Evolutionary conservation across 495 filamentous ascomycete species (phyloP).

Genomic region (Apodospora peruviana): DNA sequence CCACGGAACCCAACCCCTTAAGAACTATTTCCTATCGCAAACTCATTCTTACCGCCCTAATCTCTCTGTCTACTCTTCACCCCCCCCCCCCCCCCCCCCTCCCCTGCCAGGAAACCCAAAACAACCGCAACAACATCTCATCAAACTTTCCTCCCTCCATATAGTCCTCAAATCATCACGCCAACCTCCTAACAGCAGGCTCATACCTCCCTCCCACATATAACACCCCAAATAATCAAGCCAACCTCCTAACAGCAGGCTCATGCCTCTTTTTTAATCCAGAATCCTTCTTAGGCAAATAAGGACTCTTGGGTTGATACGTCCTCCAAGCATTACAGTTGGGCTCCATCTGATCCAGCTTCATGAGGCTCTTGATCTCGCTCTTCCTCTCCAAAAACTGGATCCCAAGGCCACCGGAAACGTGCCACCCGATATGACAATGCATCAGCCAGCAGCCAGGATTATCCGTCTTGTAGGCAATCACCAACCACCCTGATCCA

Average conservation of each 20-base stretch:
- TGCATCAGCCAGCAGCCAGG: conserved; percentile 42
- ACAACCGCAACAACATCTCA: not conserved
- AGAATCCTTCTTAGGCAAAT: conserved; percentile 17
- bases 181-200: conserved; percentile 3
- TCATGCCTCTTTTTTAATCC: conserved; percentile 2
- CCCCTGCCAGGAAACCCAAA: not conserved
- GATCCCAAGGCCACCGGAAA: conserved; percentile 37
- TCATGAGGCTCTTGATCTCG: conserved; percentile 33
- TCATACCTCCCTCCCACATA: too few relatives aligned
- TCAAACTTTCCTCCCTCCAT: too few relatives aligned
- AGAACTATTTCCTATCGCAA: too few relatives aligned
- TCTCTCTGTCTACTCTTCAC: too few relatives aligned
- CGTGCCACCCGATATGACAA: conserved; percentile 51
- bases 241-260: conserved; percentile 3
- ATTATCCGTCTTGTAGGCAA: conserved; percentile 44
- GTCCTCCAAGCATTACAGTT: conserved; percentile 37
- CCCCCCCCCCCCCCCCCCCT: not conserved
- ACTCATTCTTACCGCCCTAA: too few relatives aligned
- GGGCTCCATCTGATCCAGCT: conserved; percentile 25
- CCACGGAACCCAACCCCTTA: too few relatives aligned
- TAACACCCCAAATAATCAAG: too few relatives aligned
- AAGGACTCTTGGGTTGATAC: conserved; percentile 27
- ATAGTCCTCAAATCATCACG: too few relatives aligned
- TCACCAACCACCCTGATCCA: conserved; percentile 26
- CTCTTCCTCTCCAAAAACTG: conserved; percentile 39